phyloP scores from a whole-genome alignment of 129 eudicot genomes.

The Centrapalus pauciflorus region DNA sequence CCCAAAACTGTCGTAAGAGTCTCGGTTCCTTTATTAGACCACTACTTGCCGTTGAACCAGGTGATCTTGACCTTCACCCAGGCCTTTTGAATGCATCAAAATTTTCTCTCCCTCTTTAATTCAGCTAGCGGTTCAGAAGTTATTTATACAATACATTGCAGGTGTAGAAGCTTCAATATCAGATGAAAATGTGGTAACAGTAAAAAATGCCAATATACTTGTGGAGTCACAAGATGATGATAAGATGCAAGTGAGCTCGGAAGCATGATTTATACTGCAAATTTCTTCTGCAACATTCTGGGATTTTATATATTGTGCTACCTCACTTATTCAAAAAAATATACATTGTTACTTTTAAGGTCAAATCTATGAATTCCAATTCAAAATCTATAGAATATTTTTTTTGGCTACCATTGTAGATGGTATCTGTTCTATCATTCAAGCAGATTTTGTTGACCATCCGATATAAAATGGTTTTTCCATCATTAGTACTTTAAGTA shows the following conservation, averaged over 20 bases:
- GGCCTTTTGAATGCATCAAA: background rate
- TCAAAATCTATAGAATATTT: background rate
- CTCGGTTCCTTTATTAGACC: constrained; percentile 38
- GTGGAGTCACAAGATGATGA: constrained; percentile 70
- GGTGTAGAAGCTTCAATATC: constrained; percentile 70
- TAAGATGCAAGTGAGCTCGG: constrained; percentile 67
- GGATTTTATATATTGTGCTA: background rate
- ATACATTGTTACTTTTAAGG: background rate
- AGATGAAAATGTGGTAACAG: constrained; percentile 41
- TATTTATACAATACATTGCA: constrained; percentile 26
- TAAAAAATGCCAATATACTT: constrained; percentile 52
- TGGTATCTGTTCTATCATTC: background rate
- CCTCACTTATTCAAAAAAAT: constrained; percentile 8
- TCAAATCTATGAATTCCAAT: background rate
- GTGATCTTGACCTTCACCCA: constrained; percentile 29
- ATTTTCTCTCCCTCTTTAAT: background rate
- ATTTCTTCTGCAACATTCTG: constrained; percentile 8
- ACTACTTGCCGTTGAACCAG: constrained; percentile 61
- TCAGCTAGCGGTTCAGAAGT: background rate
- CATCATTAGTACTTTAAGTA: too few species aligned
- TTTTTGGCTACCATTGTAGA: background rate
- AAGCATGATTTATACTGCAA: constrained; percentile 18
- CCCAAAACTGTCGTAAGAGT: constrained; percentile 16
- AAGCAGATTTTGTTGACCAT: background rate
- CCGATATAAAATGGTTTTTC: too few species aligned